phyloP scores from a whole-genome alignment of 345 rosid species.

The Luvunga scandens region DNA sequence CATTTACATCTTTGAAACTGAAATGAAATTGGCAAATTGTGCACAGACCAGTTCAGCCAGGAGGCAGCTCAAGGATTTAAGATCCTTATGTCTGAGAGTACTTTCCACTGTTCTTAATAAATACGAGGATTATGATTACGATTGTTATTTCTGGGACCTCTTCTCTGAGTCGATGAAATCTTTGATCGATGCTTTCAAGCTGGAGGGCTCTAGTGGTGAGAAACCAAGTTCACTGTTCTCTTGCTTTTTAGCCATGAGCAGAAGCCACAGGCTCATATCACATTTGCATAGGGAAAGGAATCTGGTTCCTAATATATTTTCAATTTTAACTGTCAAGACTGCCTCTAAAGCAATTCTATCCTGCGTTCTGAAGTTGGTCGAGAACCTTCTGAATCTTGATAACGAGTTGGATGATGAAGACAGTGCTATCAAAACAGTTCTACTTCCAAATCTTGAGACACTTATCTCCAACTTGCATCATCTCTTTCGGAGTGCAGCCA shows the following conservation, averaged over 20 bases:
- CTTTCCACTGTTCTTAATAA: constrained; percentile 64
- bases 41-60: constrained; percentile 46
- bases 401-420: too few species aligned
- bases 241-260: constrained; percentile 89
- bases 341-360: constrained; percentile 23
- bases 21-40: background rate
- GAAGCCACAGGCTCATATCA: constrained; percentile 54
- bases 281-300: constrained; percentile 58
- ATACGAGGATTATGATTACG: constrained; percentile 75
- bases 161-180: constrained; percentile 71
- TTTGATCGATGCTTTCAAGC: constrained; percentile 70
- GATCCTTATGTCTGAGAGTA: constrained; percentile 77
- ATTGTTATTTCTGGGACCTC: constrained; percentile 73
- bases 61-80: constrained; percentile 70
- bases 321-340: constrained; percentile 57
- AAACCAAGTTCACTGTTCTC: constrained; percentile 88
- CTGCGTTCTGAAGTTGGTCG: too few species aligned
- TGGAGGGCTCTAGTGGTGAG: constrained; percentile 89
- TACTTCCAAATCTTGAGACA: too few species aligned
- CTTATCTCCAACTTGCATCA: too few species aligned
- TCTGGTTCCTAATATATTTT: constrained; percentile 77
- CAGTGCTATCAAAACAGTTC: too few species aligned
- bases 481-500: too few species aligned
- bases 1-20: background rate
- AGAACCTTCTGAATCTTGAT: too few species aligned